Conservation (phyloP, 805 yeast species). For the Candida krabiensis region DNA sequence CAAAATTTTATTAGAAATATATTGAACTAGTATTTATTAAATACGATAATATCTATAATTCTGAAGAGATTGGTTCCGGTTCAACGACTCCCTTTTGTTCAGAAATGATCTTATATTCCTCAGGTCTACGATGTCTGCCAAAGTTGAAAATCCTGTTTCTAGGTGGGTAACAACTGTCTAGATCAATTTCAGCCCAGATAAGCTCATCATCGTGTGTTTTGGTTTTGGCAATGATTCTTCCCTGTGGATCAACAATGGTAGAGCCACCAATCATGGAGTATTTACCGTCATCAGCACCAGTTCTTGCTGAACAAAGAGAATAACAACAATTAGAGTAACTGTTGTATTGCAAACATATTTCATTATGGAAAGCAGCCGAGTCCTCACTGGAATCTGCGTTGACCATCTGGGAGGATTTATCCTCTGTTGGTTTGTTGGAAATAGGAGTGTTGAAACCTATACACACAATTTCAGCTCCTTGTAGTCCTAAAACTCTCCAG, state of each 20-base stretch:
- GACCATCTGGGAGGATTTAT: slow-evolving; percentile 16
- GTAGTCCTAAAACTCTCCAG: slow-evolving; percentile 37
- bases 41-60: slow-evolving; percentile 3
- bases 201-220: slow-evolving; percentile 37
- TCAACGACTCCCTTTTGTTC: slow-evolving; percentile 31
- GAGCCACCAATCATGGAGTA: slow-evolving; percentile 38
- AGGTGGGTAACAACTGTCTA: slow-evolving; percentile 35
- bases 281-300: slow-evolving; percentile 36
- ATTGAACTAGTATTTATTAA: not conserved
- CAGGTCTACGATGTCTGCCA: slow-evolving; percentile 37
- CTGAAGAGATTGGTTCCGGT: slow-evolving; percentile 10
- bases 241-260: slow-evolving; percentile 38
- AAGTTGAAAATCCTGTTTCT: slow-evolving; percentile 36
- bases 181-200: slow-evolving; percentile 34
- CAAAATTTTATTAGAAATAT: not conserved
- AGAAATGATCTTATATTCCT: slow-evolving; percentile 26
- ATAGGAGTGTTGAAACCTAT: slow-evolving; percentile 38
- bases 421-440: slow-evolving; percentile 33
- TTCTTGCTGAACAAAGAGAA: slow-evolving; percentile 35
- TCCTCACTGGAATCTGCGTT: slow-evolving; percentile 30
- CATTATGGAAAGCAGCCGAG: slow-evolving; percentile 33
- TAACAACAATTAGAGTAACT: slow-evolving; percentile 35
- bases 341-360: slow-evolving; percentile 33
- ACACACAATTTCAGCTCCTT: slow-evolving; percentile 36
- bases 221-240: slow-evolving; percentile 35